Evolutionary conservation across 208 protist species (phyloP), one percentile per base, ranked within the genome.

Genomic region (Trypanosoma lewisi): DNA sequence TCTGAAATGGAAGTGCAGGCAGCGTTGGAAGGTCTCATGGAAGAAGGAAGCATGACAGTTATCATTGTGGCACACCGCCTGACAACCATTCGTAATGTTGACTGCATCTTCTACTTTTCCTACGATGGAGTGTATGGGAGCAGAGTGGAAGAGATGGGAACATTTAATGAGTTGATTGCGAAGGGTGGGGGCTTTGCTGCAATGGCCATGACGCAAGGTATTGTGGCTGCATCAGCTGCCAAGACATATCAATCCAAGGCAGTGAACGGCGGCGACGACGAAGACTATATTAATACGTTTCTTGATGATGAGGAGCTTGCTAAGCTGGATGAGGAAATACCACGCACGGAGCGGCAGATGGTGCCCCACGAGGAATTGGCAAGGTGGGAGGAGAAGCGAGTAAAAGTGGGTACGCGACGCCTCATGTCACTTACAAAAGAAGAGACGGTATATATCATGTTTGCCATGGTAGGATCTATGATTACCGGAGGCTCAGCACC

Each of bases 31-130:
- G 68, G 58, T 19, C 83, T 69, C 51, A 56, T 72, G 50, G 31
- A 23, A 17, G 57, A 68, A 33, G 42, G 84, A 19, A 50, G 53
- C 17, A 36, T 87, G 23, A 95, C 89, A 33, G 77, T 69, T 45
- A 70, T 95, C 48, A 85, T 77, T 66, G 86, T 94, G 39, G 88
- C 88, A 17, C 89, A 95, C 71, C 83, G 89, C 4, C 75, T 95
- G 37, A 89, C 87, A 3, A 95, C 84, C 16, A 88, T 95, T 53
- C 78, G 76, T 36, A 66, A 93, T 58, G 85, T 93, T 50, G 91
- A 97, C 73, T 78, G 81, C 55, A 95, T 97, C 58, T 89, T 87
- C 67, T 90, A 81, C 79, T 62, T 93, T 33, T 67, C 62, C 36
- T 78, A 82, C 63, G 78, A 89, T 55, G 86, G 73, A 36, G 80